These are phyloP conservation scores for Hymenoscyphus scutula DNA, from an alignment of 2,329 filamentous ascomycete species.

Conservation along the genomic window DNA sequence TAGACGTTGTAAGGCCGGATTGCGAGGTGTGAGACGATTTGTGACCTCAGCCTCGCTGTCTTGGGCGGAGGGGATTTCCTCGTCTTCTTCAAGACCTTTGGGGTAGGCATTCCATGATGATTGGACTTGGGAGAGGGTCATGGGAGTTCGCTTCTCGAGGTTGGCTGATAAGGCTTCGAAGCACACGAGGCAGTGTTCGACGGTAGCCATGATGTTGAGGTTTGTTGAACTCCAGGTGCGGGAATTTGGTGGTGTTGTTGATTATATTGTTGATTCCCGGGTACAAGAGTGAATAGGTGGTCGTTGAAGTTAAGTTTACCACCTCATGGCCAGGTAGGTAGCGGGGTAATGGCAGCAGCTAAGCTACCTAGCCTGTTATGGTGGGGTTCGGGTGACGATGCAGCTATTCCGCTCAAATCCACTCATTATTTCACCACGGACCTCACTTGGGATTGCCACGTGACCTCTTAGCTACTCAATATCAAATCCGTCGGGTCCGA, in stretches of 20 bases:
- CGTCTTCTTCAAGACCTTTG: constrained; percentile 35
- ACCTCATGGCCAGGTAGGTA: constrained; percentile 2
- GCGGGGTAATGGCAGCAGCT: constrained; percentile 1
- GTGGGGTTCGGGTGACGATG: no score
- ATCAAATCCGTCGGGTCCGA: no score
- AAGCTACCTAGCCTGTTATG: background rate
- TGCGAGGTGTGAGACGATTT: constrained; percentile 10
- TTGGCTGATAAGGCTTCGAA: constrained; percentile 82
- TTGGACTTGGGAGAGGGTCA: constrained; percentile 68
- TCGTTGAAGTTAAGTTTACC: background rate
- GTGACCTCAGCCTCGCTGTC: constrained; percentile 5
- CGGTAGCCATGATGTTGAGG: constrained; percentile 68
- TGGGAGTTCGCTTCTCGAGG: constrained; percentile 66
- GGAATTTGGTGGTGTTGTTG: background rate
- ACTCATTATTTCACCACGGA: no score
- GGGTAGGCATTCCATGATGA: constrained; percentile 52
- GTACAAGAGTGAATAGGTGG: background rate
- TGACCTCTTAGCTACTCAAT: no score
- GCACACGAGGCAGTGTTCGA: constrained; percentile 85
- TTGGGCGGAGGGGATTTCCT: constrained; percentile 3
- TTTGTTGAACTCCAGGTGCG: background rate
- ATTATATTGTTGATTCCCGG: background rate
- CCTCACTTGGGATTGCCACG: no score
- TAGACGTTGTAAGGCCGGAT: constrained; percentile 24
- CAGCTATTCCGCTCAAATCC: no score